Evolutionary conservation across 2,329 filamentous ascomycete genomes (phyloP), one percentile per base, ranked within the genome.

Genomic region (Colletotrichum lentis): DNA sequence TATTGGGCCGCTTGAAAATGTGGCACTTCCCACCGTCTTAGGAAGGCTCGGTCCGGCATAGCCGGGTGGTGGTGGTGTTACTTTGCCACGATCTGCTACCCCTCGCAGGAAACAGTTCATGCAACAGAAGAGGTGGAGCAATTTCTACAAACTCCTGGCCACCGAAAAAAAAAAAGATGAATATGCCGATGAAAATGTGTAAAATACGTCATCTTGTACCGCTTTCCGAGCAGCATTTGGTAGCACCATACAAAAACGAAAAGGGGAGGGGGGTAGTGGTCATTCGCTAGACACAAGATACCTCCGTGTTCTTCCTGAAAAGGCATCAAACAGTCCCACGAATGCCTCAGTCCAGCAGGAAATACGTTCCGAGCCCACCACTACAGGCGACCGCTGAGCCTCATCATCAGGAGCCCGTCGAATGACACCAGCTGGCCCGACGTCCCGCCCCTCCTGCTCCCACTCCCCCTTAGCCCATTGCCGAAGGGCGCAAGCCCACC

Each of bases 391-490:
- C 62, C 31, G 12, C 27, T n/a, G 11, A 47, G 18, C n/a, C 18
- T 61, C 37, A 22, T 27, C 22, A 31, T 44, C 31, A 31, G 43
- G 22, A 24, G 27, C n/a, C 24, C 37, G 27, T 12, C 50, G 39
- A 44, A 18, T 24, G 37, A 54, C n/a, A 56, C 54, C 49, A 14
- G 22, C 10, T 66, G 66, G 62, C 62, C 66, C 50, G 62, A 60
- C 6, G 46, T 68, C 39, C 66, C 66, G 14, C 43, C 56, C 18
- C 44, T 56, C 55, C 65, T 24, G 11, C 65, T 65, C 22, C 62
- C 65, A 35, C 43, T 44, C 31, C 66, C 62, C 14, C 22, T 69
- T 18, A 66, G 66, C 62, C 65, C 62, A 55, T 60, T 16, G 31
- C 54, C 31, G 11, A 53, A 47, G 35, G 57, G 57, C 57, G 46